Conservation (phyloP, 306 rosid species). For the Lotus japonicus region DNA sequence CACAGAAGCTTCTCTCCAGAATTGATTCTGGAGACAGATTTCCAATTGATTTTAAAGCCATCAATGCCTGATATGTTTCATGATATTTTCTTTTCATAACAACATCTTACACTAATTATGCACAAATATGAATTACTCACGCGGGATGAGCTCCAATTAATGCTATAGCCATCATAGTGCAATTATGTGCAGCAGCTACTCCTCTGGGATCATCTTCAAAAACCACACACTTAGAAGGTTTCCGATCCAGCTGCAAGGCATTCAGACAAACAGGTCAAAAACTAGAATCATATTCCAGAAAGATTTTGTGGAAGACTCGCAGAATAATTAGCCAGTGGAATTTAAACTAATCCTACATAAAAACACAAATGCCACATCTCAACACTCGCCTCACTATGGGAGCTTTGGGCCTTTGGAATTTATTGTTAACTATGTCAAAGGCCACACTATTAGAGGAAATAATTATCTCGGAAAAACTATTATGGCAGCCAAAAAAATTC, state of each 20-base stretch:
- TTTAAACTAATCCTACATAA: background rate
- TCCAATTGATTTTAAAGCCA: too few species aligned
- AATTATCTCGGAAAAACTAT: background rate
- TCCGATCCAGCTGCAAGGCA: conserved; percentile 72
- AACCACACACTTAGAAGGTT: conserved; percentile 94
- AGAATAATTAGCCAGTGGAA: background rate
- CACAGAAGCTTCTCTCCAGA: too few species aligned
- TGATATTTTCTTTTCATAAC: background rate
- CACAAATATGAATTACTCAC: conserved; percentile 42
- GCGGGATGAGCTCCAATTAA: conserved; percentile 85
- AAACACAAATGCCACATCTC: background rate
- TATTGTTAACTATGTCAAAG: background rate
- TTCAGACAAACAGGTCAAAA: conserved; percentile 19
- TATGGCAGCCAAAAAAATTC: background rate
- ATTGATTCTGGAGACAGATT: too few species aligned
- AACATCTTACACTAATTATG: background rate
- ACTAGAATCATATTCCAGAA: background rate
- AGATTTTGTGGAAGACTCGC: background rate
- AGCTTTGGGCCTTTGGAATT: background rate
- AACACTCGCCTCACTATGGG: background rate
- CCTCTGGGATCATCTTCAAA: conserved; percentile 98
- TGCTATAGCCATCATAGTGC: conserved; percentile 97
- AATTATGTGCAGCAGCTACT: conserved; percentile 95
- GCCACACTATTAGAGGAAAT: background rate
- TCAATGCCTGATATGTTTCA: background rate